phyloP scores from a whole-genome alignment of 23 red algal species.

The Cyanidium caldarium region DNA sequence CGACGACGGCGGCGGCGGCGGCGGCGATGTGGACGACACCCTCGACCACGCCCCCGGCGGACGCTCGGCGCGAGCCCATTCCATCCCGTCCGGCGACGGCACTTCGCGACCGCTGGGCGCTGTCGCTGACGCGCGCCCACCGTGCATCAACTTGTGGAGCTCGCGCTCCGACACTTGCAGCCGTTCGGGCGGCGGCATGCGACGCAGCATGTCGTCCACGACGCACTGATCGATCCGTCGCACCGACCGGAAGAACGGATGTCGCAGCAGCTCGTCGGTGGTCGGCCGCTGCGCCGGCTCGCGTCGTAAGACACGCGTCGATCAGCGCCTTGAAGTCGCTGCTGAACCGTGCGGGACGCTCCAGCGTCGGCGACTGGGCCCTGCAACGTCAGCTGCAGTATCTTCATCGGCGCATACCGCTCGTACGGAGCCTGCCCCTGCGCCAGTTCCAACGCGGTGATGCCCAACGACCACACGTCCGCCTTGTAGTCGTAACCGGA shows the following conservation, averaged over 20 bases:
- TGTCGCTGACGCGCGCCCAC: not conserved
- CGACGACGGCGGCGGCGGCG: no score
- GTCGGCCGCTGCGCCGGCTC: conserved; percentile 57
- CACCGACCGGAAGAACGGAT: conserved; percentile 27
- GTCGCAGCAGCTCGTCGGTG: conserved; percentile 55
- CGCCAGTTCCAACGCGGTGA: conserved; percentile 80
- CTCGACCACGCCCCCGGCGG: no score
- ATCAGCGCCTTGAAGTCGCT: conserved; percentile 61
- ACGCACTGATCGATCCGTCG: not conserved
- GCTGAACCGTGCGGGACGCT: conserved; percentile 25
- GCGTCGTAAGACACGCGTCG: conserved; percentile 56
- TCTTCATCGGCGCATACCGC: conserved; percentile 76
- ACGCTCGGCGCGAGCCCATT: no score
- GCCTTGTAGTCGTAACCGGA: conserved; percentile 97
- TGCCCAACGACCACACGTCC: conserved; percentile 90
- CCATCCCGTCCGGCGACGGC: no score
- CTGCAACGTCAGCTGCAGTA: conserved; percentile 65
- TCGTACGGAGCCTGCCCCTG: conserved; percentile 62
- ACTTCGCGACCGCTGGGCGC: no score
- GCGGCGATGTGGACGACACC: no score
- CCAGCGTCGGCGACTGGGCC: conserved; percentile 66
- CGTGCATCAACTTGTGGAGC: not conserved
- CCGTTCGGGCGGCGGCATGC: not conserved
- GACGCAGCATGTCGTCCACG: not conserved
- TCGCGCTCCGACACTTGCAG: not conserved